Base-by-base conservation (phyloP, 2,329 filamentous ascomycete species). In the Neophaeococcomyces mojaviensis region DNA sequence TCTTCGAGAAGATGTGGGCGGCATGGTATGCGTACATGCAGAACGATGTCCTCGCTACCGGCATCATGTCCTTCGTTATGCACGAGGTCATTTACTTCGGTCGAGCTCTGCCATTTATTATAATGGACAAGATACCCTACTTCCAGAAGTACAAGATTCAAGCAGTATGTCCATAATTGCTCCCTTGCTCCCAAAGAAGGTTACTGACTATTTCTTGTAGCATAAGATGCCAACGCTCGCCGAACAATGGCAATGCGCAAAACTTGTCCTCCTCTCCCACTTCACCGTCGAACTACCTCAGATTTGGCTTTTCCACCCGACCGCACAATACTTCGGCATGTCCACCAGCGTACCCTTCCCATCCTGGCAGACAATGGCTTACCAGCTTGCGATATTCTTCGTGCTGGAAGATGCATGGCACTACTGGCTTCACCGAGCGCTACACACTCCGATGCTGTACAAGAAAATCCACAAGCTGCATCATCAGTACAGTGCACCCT, bases 21-120 rank as follows among this genome's bases (percentile, higher is more conserved):
- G 82, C 88, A 33, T 97, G 88, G 90, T 98, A 98, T 67, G 79
- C 90, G 13, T 98, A 82, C 77, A 95, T 97, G 84, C 87, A 94
- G 67, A 98, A 98, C 66, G 92, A 98, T 70, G 83, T 86, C 45
- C 81, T 98, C 52, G 92, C 92, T 49, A 98, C 92, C 3, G 92
- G 92, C 50, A 92, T 98, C 72, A 84, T 97, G 86, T 95, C 88
- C 60, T 98, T 98, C 67, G 69, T 84, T 57, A 87, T 97, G 79
- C 92, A 98, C 73, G 92, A 98, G 69, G 46, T 81, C 33, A 78
- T 98, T 60, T 98, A 98, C 74, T 98, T 97, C 62, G 92, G 92
- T 58, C 82, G 92, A 56, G 85, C 76, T 49, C 64, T 97, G 49
- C 92, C 92, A 1, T 98, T 87, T 81, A 86, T 97, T 58, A 82